A percentile compares a stretch with the other conserved stretches of the same genome.
These are phyloP conservation scores for Trichosporon faecale DNA, from an alignment of 1,284 basidiomycete species.

Conservation along the genomic window DNA sequence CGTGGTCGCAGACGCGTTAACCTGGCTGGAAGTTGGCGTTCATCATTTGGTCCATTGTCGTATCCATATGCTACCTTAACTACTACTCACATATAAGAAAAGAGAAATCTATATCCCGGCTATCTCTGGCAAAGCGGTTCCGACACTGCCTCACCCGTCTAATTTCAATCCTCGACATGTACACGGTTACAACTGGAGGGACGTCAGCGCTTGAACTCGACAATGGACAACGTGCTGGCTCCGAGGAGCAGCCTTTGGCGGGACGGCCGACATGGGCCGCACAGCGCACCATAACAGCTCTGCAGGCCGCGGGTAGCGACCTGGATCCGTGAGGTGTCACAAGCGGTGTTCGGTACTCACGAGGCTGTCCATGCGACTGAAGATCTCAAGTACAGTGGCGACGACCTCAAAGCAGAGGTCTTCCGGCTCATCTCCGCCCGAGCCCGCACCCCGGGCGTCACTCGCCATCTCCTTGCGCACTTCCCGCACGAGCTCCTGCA, in stretches of 20 bases:
- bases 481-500: slow-evolving; percentile 74
- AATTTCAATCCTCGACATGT: neutral
- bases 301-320: neutral
- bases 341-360: slow-evolving; percentile 43
- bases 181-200: neutral
- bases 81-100: slow-evolving; percentile 7
- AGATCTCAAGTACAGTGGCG: slow-evolving; percentile 83
- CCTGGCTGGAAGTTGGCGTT: neutral
- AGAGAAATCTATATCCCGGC: slow-evolving; percentile 6
- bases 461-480: slow-evolving; percentile 67
- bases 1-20: neutral
- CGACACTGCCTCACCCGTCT: neutral
- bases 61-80: slow-evolving; percentile 11
- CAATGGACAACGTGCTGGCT: too few species aligned
- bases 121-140: neutral
- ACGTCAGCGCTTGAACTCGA: neutral
- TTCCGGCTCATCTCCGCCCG: slow-evolving; percentile 64
- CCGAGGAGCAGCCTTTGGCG: too few species aligned
- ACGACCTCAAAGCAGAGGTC: slow-evolving; percentile 84
- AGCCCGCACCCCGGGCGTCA: slow-evolving; percentile 61
- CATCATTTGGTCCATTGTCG: neutral
- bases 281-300: too few species aligned
- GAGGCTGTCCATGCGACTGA: slow-evolving; percentile 81
- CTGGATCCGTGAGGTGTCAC: too few species aligned
- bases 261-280: too few species aligned